Conservation (phyloP, 176 grass and related monocot species). For the Aegilops umbellulata region DNA sequence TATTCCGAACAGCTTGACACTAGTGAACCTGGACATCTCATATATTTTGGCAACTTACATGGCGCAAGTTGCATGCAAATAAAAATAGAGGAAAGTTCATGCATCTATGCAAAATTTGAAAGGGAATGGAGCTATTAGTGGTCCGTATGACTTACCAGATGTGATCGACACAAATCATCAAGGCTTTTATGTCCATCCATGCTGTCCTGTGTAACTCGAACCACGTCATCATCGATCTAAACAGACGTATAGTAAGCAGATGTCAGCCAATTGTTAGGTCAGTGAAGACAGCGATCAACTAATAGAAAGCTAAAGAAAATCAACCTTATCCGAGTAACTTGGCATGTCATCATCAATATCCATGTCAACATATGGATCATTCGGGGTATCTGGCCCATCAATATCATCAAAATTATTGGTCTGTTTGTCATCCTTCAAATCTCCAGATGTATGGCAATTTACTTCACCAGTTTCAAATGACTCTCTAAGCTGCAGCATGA, state of each 20-base stretch:
- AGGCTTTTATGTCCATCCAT: constrained; percentile 54
- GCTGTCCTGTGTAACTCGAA: constrained; percentile 42
- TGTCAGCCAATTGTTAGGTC: constrained; percentile 12
- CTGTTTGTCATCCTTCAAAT: constrained; percentile 44
- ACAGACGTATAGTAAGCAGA: constrained; percentile 30
- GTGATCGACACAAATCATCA: constrained; percentile 71
- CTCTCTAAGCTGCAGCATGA: constrained; percentile 68
- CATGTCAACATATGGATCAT: constrained; percentile 35
- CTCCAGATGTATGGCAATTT: constrained; percentile 30
- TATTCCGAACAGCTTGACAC: constrained; percentile 7
- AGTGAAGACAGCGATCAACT: neutral
- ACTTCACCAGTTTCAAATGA: constrained; percentile 66
- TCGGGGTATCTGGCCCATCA: constrained; percentile 43
- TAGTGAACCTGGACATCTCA: constrained; percentile 2
- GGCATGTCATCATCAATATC: constrained; percentile 47
- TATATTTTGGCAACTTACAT: neutral
- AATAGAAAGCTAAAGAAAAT: constrained; percentile 14
- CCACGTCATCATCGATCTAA: constrained; percentile 34
- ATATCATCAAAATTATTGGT: constrained; percentile 41
- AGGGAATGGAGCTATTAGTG: neutral
- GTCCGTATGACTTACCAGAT: constrained; percentile 61
- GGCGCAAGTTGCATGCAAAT: constrained; percentile 21
- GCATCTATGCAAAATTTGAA: neutral
- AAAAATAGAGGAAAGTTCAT: neutral
- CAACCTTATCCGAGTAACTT: constrained; percentile 44